Evolutionary conservation across 2,329 filamentous ascomycete species (phyloP).

Genomic region (Colletotrichum somersetense): DNA sequence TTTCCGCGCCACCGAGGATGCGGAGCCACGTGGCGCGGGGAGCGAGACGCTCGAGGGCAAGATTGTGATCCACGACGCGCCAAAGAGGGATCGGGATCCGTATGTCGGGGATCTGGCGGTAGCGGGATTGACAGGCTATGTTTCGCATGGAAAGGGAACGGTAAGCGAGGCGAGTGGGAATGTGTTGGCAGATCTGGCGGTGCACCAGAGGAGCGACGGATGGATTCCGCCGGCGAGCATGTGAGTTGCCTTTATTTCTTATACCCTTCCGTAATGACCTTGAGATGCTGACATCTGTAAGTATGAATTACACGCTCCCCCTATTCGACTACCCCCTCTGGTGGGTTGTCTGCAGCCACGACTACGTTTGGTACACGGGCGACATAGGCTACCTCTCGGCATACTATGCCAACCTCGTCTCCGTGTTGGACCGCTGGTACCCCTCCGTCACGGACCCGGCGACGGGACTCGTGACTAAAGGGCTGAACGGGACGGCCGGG

Average conservation of each 20-base stretch:
- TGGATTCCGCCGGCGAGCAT: constrained; percentile 69
- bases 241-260: constrained; percentile 46
- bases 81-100: constrained; percentile 65
- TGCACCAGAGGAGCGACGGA: constrained; percentile 63
- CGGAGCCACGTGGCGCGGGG: constrained; percentile 60
- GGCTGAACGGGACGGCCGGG: constrained; percentile 46
- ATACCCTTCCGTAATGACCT: no score
- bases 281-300: constrained; percentile 41
- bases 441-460: constrained; percentile 54
- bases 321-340: constrained; percentile 67
- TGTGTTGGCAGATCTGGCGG: constrained; percentile 62
- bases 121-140: constrained; percentile 60
- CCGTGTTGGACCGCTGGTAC: constrained; percentile 61
- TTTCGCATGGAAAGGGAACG: constrained; percentile 55
- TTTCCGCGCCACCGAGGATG: constrained; percentile 59
- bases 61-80: constrained; percentile 62
- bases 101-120: constrained; percentile 67
- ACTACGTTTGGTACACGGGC: constrained; percentile 64
- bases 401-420: constrained; percentile 57
- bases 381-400: constrained; percentile 55
- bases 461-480: constrained; percentile 58
- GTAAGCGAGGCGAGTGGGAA: constrained; percentile 56
- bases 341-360: constrained; percentile 64
- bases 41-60: constrained; percentile 60
- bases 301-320: constrained; percentile 59